These are phyloP conservation scores for Aegle marmelos DNA, from an alignment of 345 rosid genomes.

Conservation along the genomic window DNA sequence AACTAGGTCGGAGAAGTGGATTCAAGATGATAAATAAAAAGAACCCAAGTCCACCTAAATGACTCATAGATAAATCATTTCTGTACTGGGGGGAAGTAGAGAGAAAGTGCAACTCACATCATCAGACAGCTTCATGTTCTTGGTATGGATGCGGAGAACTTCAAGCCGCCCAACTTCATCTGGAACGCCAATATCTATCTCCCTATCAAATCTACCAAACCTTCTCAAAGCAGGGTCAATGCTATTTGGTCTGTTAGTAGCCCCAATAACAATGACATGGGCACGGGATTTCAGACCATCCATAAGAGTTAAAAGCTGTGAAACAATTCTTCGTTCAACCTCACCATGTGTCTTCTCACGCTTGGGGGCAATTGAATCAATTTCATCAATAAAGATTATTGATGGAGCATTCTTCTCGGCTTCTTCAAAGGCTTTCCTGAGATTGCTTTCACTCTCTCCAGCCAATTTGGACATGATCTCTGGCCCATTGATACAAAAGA, in stretches of 20 bases:
- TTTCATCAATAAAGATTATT: slow-evolving; percentile 67
- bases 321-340: slow-evolving; percentile 65
- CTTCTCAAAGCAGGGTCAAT: slow-evolving; percentile 51
- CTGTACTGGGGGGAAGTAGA: not conserved
- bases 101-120: slow-evolving; percentile 27
- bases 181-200: slow-evolving; percentile 51
- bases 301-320: slow-evolving; percentile 57
- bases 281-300: slow-evolving; percentile 49
- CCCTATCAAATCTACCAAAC: slow-evolving; percentile 53
- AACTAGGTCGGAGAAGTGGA: not conserved
- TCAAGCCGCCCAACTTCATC: slow-evolving; percentile 54
- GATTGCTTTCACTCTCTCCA: slow-evolving; percentile 76
- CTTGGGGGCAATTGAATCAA: slow-evolving; percentile 72
- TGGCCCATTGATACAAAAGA: slow-evolving; percentile 69
- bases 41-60: not conserved
- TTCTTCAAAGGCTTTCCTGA: slow-evolving; percentile 72
- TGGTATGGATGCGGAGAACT: slow-evolving; percentile 52
- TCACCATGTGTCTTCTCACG: slow-evolving; percentile 66
- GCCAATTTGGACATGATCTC: slow-evolving; percentile 77
- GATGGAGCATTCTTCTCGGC: slow-evolving; percentile 60
- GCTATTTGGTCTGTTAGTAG: slow-evolving; percentile 48
- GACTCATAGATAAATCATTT: not conserved
- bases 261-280: slow-evolving; percentile 49
- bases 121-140: slow-evolving; percentile 51
- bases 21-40: not conserved